A percentile compares a stretch with the other conserved stretches of the same genome.
phyloP scores from a whole-genome alignment of 768 basidiomycete genomes.

The Lepiota venenata region DNA sequence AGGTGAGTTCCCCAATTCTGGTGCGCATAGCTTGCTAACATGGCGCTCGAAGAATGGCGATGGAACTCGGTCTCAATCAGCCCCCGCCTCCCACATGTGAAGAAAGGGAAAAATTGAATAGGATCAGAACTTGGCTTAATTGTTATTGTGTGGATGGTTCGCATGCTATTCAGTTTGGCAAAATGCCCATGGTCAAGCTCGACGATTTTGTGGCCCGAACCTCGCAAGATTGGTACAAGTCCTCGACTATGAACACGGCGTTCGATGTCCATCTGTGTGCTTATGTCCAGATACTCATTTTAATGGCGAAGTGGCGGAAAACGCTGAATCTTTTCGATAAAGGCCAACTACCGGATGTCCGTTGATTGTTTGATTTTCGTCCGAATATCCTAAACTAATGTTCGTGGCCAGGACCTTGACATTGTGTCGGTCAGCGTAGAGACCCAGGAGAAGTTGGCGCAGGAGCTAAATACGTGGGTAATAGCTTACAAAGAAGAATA shows the following conservation, averaged over 20 bases:
- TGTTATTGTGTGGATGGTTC: conserved; percentile 76
- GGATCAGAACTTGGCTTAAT: conserved; percentile 72
- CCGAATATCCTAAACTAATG: background rate
- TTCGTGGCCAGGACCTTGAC: conserved; percentile 26
- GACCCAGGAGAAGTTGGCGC: conserved; percentile 33
- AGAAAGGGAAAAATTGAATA: conserved; percentile 65
- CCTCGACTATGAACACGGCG: conserved; percentile 34
- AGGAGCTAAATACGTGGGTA: conserved; percentile 37
- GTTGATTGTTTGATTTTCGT: background rate
- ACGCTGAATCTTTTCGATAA: conserved; percentile 10
- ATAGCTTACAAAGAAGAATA: conserved; percentile 37
- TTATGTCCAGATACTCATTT: conserved; percentile 47
- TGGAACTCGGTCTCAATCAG: conserved; percentile 67
- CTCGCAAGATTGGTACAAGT: conserved; percentile 46
- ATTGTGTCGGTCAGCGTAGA: conserved; percentile 30
- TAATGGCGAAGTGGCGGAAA: conserved; percentile 45
- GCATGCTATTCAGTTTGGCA: conserved; percentile 73
- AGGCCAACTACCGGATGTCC: conserved; percentile 4
- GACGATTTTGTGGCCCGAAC: conserved; percentile 59
- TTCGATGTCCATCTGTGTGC: conserved; percentile 48
- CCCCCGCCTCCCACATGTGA: conserved; percentile 44
- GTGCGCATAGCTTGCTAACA: background rate
- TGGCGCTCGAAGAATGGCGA: conserved; percentile 51
- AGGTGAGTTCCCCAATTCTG: conserved; percentile 33
- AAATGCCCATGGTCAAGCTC: conserved; percentile 60